Evolutionary conservation across 805 yeast species (phyloP).

Genomic region (Diddensiella caesifluorescens): DNA sequence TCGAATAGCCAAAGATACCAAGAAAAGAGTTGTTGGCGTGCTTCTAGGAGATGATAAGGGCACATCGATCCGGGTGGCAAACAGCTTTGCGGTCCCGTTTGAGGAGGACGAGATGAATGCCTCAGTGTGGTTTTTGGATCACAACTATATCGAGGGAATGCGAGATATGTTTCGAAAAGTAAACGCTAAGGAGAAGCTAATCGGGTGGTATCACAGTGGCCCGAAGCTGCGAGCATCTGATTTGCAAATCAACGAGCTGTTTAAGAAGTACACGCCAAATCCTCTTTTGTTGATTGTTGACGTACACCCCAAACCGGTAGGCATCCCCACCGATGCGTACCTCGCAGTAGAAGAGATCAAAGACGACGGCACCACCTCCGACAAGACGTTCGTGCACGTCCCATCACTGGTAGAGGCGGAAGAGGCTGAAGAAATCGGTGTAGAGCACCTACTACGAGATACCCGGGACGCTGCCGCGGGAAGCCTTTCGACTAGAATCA

Average conservation of each 20-base stretch:
- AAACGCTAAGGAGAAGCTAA: constrained; percentile 90
- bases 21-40: constrained; percentile 90
- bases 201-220: constrained; percentile 99
- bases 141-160: constrained; percentile 93
- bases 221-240: constrained; percentile 87
- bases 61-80: constrained; percentile 62
- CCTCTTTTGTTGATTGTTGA: constrained; percentile 89
- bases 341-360: constrained; percentile 90
- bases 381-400: constrained; percentile 86
- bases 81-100: constrained; percentile 94
- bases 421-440: constrained; percentile 99
- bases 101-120: constrained; percentile 93
- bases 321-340: constrained; percentile 94
- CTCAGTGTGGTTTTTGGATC: constrained; percentile 94
- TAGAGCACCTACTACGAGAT: constrained; percentile 90
- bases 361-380: constrained; percentile 91
- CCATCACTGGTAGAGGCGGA: constrained; percentile 94
- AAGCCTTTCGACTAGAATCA: constrained; percentile 74
- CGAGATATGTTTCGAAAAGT: constrained; percentile 96
- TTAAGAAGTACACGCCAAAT: constrained; percentile 72
- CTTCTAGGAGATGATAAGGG: constrained; percentile 73
- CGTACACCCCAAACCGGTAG: constrained; percentile 77
- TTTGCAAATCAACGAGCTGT: constrained; percentile 82
- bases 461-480: constrained; percentile 97
- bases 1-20: constrained; percentile 66